A percentile compares a stretch with the other conserved stretches of the same genome.
Conservation (phyloP, 345 rosid species). For the Lepidium aucheri region DNA sequence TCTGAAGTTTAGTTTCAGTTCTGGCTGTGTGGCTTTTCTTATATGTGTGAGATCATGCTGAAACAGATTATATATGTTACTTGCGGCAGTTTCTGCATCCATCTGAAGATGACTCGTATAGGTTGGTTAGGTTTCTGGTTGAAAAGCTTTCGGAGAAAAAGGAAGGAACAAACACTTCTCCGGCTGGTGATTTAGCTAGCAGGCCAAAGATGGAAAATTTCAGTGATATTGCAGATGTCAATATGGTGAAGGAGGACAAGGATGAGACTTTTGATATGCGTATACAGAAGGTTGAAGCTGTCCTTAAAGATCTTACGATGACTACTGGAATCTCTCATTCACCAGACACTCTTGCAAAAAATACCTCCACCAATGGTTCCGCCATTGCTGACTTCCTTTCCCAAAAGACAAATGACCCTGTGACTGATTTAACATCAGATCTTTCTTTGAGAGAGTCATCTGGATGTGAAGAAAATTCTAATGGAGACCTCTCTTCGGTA, state of each 20-base stretch:
- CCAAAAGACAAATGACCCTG: slow-evolving; percentile 12
- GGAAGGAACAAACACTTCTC: slow-evolving; percentile 22
- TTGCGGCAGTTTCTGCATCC: slow-evolving; percentile 86
- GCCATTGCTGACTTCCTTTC: background rate
- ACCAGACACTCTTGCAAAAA: slow-evolving; percentile 11
- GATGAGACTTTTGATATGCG: slow-evolving; percentile 36
- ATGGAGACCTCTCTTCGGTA: slow-evolving; percentile 37
- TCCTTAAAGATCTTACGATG: slow-evolving; percentile 37
- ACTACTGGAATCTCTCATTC: slow-evolving; percentile 26
- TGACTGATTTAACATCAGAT: slow-evolving; percentile 1
- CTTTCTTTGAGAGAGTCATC: slow-evolving; percentile 7
- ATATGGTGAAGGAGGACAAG: slow-evolving; percentile 9
- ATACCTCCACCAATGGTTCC: slow-evolving; percentile 8
- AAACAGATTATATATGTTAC: slow-evolving; percentile 58
- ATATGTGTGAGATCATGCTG: slow-evolving; percentile 46
- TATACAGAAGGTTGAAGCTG: slow-evolving; percentile 36
- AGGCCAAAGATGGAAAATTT: slow-evolving; percentile 17
- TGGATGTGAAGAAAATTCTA: slow-evolving; percentile 1
- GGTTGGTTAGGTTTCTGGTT: slow-evolving; percentile 59
- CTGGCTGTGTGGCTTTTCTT: slow-evolving; percentile 31
- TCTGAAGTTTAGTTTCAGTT: background rate
- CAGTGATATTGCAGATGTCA: slow-evolving; percentile 6
- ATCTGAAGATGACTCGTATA: slow-evolving; percentile 56
- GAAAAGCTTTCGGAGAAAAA: slow-evolving; percentile 51
- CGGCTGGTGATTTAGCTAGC: slow-evolving; percentile 16